Evolutionary conservation across 805 yeast species (phyloP).

Genomic region (Metschnikowia drakensbergensis): DNA sequence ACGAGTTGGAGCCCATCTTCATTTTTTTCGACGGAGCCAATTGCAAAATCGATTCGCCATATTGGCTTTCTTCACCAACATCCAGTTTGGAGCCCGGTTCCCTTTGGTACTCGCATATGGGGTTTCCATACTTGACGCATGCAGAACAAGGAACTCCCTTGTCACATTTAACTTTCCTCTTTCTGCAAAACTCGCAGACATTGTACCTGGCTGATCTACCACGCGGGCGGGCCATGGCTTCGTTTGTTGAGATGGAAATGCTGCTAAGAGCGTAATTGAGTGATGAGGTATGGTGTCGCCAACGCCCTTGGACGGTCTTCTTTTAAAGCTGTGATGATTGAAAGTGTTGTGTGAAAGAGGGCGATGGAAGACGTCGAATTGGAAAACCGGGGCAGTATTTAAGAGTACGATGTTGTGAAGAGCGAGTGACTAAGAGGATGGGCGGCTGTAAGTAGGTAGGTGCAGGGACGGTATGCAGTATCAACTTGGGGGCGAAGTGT

Average conservation of each 20-base stretch:
- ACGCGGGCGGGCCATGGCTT: constrained; percentile 5
- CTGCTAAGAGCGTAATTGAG: not conserved
- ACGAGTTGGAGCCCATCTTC: not conserved
- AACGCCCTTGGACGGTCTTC: not conserved
- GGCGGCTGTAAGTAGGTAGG: not conserved
- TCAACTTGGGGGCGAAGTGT: too few species aligned
- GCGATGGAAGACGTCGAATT: not conserved
- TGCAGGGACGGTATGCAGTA: too few species aligned
- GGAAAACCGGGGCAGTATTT: not conserved
- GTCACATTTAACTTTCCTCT: constrained; percentile 22
- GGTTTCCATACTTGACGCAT: constrained; percentile 29
- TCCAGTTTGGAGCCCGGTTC: constrained; percentile 1
- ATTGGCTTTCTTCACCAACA: constrained; percentile 5
- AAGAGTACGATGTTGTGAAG: not conserved
- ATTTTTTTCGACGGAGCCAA: constrained; percentile 1
- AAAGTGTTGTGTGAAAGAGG: not conserved
- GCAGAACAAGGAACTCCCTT: constrained; percentile 25
- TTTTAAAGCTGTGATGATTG: too few species aligned
- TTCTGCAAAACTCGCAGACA: constrained; percentile 23
- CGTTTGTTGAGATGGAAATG: too few species aligned
- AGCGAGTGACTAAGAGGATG: not conserved
- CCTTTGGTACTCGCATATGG: constrained; percentile 28
- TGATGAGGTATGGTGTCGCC: not conserved
- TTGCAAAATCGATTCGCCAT: constrained; percentile 11
- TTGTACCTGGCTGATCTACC: constrained; percentile 3